Evolutionary conservation across 2,329 filamentous ascomycete species (phyloP).

Genomic region (Fusarium metavorans): DNA sequence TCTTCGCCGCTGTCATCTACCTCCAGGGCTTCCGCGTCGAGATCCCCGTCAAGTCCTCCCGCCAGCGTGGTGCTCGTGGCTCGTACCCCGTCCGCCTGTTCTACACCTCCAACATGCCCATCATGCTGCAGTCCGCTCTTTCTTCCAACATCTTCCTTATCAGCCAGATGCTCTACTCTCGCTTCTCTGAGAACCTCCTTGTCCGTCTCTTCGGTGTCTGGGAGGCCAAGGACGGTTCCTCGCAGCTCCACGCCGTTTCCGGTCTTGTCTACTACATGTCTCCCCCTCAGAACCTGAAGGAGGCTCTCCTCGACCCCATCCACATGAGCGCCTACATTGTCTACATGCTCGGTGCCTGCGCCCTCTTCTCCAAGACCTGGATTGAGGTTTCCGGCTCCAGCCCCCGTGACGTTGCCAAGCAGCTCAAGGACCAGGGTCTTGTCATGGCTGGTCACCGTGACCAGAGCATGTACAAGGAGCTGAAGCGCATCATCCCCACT

Average conservation of each 20-base stretch:
- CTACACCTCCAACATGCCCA: constrained; percentile 99
- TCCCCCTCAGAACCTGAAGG: constrained; percentile 95
- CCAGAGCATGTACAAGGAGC: constrained; percentile 99
- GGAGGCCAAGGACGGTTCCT: constrained; percentile 96
- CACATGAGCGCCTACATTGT: constrained; percentile 95
- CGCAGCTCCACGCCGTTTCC: constrained; percentile 92
- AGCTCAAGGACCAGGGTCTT: constrained; percentile 99
- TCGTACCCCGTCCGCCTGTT: constrained; percentile 99
- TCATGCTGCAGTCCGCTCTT: constrained; percentile 99
- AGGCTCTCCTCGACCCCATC: constrained; percentile 95
- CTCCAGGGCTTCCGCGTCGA: constrained; percentile 99
- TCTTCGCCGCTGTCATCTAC: constrained; percentile 99
- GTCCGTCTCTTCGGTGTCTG: constrained; percentile 98
- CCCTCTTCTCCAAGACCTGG: constrained; percentile 99
- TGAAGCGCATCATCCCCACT: constrained; percentile 98
- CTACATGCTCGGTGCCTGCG: constrained; percentile 98
- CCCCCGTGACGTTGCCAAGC: constrained; percentile 98
- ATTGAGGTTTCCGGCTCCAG: constrained; percentile 99
- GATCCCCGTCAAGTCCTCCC: constrained; percentile 99
- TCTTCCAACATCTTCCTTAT: constrained; percentile 99
- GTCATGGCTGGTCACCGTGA: constrained; percentile 99
- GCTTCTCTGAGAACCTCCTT: constrained; percentile 98
- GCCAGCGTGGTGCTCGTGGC: constrained; percentile 97
- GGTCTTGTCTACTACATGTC: constrained; percentile 99
- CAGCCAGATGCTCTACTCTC: constrained; percentile 99